Evolutionary conservation across 2,329 filamentous ascomycete genomes (phyloP), one percentile per base, ranked within the genome.

Genomic region (Botryotinia calthae): DNA sequence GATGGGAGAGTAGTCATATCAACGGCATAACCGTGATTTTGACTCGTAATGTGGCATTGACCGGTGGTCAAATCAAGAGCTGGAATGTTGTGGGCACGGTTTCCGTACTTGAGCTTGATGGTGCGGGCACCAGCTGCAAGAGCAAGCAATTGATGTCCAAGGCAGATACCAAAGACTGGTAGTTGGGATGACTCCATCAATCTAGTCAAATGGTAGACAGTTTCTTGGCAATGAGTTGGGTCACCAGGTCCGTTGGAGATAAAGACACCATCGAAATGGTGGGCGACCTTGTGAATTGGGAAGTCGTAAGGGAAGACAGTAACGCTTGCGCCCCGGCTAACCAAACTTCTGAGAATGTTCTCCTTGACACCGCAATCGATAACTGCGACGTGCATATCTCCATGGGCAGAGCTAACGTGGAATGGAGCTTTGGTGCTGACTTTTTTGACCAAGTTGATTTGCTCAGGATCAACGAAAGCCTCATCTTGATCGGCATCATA

Each of bases 311-410:
- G 96, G 87, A 99, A 97, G 79, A 94, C 93, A 58, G 96, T 98
- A 76, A 97, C 93, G 76, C 93, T 95, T 71, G 95, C 93, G 74
- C 96, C 96, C 76, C 96, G 94, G 84, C 89, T 91, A 81, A 98
- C 95, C 74, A 99, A 87, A 82, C 93, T 97, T 81, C 96, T 94
- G 74, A 99, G 90, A 80, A 99, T 99, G 86, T 99, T 99, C 89
- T 99, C 96, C 89, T 99, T 99, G 78, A 98, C 96, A 86, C 96
- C 96, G 81, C 96, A 99, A 85, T 99, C 96, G 81, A 99, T 92
- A 78, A 99, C 88, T 73, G 95, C 96, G 78, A 99, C 90, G 85
- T 99, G 96, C 82, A 93, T 91, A 80, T 92, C 90, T 76, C 95
- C 94, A 77, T 91, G 89, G 46, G 90, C 89, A 69, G 95, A 94